Base-by-base conservation (phyloP, 129 eudicot genomes). In the Deinandra increscens region DNA sequence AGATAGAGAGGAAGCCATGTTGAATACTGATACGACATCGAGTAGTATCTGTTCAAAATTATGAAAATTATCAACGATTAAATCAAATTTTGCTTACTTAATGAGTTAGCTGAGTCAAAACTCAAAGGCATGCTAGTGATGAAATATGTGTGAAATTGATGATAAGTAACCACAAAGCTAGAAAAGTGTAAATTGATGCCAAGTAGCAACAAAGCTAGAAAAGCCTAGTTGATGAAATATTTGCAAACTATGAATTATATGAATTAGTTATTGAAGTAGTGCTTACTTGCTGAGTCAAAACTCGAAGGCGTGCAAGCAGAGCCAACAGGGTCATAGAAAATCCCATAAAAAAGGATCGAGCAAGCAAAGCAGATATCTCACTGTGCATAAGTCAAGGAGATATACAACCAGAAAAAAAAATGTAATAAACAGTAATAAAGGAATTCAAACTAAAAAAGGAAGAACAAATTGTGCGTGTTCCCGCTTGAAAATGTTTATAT, bases 271-370 rank as follows among this genome's bases (percentile, higher is more conserved):
- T 26, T 26, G 68, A 45, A 49, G 50, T 9, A 61, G 9, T 70
- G 71, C 90, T 82, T 89, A 89, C 99, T 76, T 93, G 98, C 48
- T 94, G 97, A 83, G 91, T 82, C 84, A 94, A 76, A 69, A 83
- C 89, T 81, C 95, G 84, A 44, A 93, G 76, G 20, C 99, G 97
- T 45, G 88, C 92, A 77, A 93, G 92, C 83, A 93, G 62, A 66
- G 93, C 89, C 71, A 82, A 71, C 50, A 80, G 39, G 19, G 88
- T 80, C 50, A 83, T 63, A 22, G 87, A 89, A 69, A 93, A 89
- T 19, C 91, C 87, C 90, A 81, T 81, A 69, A 93, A 93, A 77
- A 89, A 89, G 23, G 97, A 86, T 41, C 83, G 92, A 76, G 95
- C 95, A 75, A 93, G 93, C 77, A 93, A 79, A 61, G 75, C 83